Evolutionary conservation across 1,284 basidiomycete genomes (phyloP), one percentile per base, ranked within the genome.

Genomic region (Sanguinoderma infundibulare): DNA sequence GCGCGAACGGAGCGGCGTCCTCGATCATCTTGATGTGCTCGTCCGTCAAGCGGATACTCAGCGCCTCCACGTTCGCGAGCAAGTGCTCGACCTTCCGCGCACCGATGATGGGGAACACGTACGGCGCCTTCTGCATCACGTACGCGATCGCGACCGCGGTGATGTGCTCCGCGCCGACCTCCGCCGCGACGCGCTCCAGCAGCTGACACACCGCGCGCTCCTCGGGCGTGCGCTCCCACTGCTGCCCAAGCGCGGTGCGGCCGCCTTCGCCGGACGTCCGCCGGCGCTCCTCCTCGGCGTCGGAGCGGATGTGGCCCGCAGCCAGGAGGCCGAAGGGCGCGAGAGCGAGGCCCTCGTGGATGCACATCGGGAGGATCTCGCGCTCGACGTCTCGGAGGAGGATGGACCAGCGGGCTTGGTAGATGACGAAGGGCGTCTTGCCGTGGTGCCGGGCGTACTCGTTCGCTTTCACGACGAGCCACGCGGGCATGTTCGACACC

Each of bases 341-440:
- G 56, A 71, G 57, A 0, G 67, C 70, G 55, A 71, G 57, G 68
- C 83, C 83, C 61, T 79, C 74, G n/a, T 69, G 64, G 28, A 75
- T 74, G 22, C 73, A 74, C 82, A 85, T 84, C 0, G 81, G 82
- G 42, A 85, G 75, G 53, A 85, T 81, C 17, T 85, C 83, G 7
- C 81, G 75, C 72, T 85, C 83, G 53, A 84, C 77, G 38, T 77
- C 76, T 15, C 83, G 77, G 10, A 74, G 53, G 60, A 81, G 70
- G 10, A 82, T 73, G 60, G 75, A 81, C 81, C 82, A 85, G 34
- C 63, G 59, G 15, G 81, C 83, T 65, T 85, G 82, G 67, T 84
- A 84, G 60, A 84, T 72, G 10, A 76, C 74, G 64, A 85, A 85
- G 2, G 79, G 81, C 1, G 79, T 78, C 66, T 81, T 75, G 22